phyloP scores from a whole-genome alignment of 331 rosid species.

The Rosa hybrid region DNA sequence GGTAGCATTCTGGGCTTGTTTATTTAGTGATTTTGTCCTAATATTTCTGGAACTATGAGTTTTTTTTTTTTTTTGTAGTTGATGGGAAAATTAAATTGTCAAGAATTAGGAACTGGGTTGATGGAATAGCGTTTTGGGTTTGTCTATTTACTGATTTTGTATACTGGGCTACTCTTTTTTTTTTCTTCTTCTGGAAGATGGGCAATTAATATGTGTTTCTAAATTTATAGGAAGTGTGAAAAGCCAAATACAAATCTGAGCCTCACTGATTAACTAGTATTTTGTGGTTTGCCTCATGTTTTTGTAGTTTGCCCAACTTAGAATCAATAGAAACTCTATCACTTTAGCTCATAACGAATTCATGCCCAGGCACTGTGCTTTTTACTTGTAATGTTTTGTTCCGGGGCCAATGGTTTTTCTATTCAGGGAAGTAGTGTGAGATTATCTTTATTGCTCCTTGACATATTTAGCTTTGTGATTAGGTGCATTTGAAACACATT shows the following conservation, averaged over 20 bases:
- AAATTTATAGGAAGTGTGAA: background rate
- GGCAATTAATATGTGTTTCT: background rate
- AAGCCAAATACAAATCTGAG: background rate
- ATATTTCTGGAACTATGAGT: background rate
- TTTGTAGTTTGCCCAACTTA: background rate
- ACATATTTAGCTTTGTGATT: conserved; percentile 41
- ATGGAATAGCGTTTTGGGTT: conserved; percentile 29
- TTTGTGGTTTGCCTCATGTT: background rate
- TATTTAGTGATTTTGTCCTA: conserved; percentile 14
- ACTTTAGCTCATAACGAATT: background rate
- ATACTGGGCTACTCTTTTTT: conserved; percentile 23
- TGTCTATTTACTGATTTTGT: conserved; percentile 19
- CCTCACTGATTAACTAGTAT: background rate
- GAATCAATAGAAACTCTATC: background rate
- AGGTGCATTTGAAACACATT: conserved; percentile 30
- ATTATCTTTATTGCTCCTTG: conserved; percentile 18
- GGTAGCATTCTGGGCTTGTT: conserved; percentile 30
- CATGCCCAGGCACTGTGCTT: background rate
- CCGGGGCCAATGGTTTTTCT: background rate
- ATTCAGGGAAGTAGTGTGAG: background rate
- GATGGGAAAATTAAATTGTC: background rate
- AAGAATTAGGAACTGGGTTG: background rate
- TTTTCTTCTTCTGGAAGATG: background rate
- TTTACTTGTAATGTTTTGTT: background rate
- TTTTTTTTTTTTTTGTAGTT: background rate